Evolutionary conservation across 2,329 filamentous ascomycete species (phyloP).

Genomic region (Westerdykella ornata): DNA sequence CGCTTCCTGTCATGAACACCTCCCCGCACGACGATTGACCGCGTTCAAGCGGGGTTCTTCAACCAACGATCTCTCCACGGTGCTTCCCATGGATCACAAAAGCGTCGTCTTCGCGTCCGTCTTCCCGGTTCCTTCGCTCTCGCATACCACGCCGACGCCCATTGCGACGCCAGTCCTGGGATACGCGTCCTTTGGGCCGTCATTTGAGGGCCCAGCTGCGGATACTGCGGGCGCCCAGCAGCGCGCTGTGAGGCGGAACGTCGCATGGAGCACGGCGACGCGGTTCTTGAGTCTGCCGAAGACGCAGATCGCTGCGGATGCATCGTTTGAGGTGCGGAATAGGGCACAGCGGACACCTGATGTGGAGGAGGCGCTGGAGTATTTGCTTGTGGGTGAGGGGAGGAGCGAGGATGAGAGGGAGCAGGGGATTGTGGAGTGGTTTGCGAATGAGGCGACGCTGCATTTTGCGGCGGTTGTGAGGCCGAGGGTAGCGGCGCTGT

Average conservation of each 20-base stretch:
- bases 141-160: conserved; percentile 41
- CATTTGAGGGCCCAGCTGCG: conserved; percentile 37
- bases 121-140: conserved; percentile 39
- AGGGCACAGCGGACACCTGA: conserved; percentile 19
- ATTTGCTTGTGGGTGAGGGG: conserved; percentile 32
- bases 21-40: conserved; percentile 2
- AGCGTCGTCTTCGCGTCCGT: conserved; percentile 40
- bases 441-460: conserved; percentile 38
- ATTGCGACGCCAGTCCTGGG: conserved; percentile 41
- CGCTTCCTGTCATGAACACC: not conserved
- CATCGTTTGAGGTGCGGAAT: conserved; percentile 12
- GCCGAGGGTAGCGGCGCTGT: conserved; percentile 23
- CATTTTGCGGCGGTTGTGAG: conserved; percentile 37
- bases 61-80: not conserved
- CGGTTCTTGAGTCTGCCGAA: conserved; percentile 29
- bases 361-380: conserved; percentile 33
- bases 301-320: not conserved
- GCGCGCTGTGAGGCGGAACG: conserved; percentile 30
- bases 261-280: conserved; percentile 45
- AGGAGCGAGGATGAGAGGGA: conserved; percentile 23
- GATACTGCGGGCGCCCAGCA: conserved; percentile 29
- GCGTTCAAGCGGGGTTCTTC: not conserved
- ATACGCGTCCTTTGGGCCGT: conserved; percentile 33
- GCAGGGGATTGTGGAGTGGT: conserved; percentile 40
- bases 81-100: conserved; percentile 27